Base-by-base conservation (phyloP, 805 yeast species). In the Candida insectalens region DNA sequence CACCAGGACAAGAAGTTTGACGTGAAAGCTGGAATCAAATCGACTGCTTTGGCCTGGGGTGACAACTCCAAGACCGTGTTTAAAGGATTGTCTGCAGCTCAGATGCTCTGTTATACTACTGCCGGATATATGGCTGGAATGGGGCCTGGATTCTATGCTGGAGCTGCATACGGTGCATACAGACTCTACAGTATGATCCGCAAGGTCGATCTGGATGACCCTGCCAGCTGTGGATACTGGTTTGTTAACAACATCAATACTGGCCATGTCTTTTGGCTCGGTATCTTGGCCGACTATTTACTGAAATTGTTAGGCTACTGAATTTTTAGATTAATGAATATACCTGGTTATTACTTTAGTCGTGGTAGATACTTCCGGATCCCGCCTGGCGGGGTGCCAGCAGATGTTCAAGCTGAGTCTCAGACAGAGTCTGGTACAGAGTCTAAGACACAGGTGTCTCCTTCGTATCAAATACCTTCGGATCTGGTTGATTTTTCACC, bases 1-100 rank as follows among this genome's bases (percentile, higher is more conserved):
- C 99, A 92, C 53, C 99, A 92, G 60, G 99, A 92, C 58, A 92
- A 92, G 60, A 60, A 56, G 34, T 92, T 80, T 49, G 99, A 92
- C 58, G 61, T 83, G 34, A 67, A 71, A 37, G 96, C 95, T 1
- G 98, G 98, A 15, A 81, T 92, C 45, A 87, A 87, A 55, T 83
- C 95, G 2, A 87, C 97, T 1, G 99, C 99, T 6, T 67, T 92
- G 44, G 88, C 83, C 2, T 94, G 98, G 98, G 94, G 94, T 6
- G 71, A 69, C 16, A 68, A 72, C 21, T 72, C 95, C 1, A 87
- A 82, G 52, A 68, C 74, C 8, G 73, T 87, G 27, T 65, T 83
- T 47, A 65, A 72, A 29, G 77, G 71, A 1, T 52, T 87, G 42
- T 71, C 84, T 5, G 63, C 64, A 2, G 75, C 74, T 1, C 98